A percentile compares a stretch with the other conserved stretches of the same genome.
phyloP scores from a whole-genome alignment of 2,329 filamentous ascomycete species.

The Metarhizium guizhouense region DNA sequence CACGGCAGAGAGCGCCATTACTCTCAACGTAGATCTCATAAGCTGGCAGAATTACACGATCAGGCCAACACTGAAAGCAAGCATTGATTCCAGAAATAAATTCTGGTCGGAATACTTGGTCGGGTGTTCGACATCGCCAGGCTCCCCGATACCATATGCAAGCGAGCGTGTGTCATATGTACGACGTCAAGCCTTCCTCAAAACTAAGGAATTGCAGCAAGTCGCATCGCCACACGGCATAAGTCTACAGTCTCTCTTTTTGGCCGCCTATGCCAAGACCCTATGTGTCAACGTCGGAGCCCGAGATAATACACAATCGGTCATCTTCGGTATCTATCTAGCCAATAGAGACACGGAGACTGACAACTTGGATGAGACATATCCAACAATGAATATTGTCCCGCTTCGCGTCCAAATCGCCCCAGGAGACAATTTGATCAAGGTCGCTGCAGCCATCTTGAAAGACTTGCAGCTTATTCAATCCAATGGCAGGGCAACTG shows the following conservation, averaged over 20 bases:
- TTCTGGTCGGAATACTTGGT: constrained; percentile 37
- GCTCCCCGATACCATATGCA: neutral
- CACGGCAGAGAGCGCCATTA: constrained; percentile 2
- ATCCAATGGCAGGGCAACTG: constrained; percentile 39
- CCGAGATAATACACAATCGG: neutral
- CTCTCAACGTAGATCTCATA: constrained; percentile 5
- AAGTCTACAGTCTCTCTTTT: constrained; percentile 64
- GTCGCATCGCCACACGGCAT: constrained; percentile 44
- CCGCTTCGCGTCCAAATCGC: constrained; percentile 51
- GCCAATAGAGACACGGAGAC: constrained; percentile 59
- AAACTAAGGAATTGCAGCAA: constrained; percentile 21
- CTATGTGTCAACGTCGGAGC: constrained; percentile 15
- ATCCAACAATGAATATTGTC: constrained; percentile 72
- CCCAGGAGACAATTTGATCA: constrained; percentile 25
- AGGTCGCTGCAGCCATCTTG: constrained; percentile 55
- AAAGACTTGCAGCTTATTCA: constrained; percentile 55
- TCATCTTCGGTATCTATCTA: constrained; percentile 73
- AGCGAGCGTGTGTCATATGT: constrained; percentile 26
- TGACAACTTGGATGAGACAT: constrained; percentile 34
- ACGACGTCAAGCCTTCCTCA: constrained; percentile 34
- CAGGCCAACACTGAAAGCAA: constrained; percentile 3
- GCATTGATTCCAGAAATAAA: constrained; percentile 10
- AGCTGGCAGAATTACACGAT: constrained; percentile 19
- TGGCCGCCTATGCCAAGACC: constrained; percentile 57
- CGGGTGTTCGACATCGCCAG: neutral